A percentile compares a stretch with the other conserved stretches of the same genome.
Evolutionary conservation across 2,329 filamentous ascomycete genomes (phyloP).

Genomic region (Calonectria ilicicola): DNA sequence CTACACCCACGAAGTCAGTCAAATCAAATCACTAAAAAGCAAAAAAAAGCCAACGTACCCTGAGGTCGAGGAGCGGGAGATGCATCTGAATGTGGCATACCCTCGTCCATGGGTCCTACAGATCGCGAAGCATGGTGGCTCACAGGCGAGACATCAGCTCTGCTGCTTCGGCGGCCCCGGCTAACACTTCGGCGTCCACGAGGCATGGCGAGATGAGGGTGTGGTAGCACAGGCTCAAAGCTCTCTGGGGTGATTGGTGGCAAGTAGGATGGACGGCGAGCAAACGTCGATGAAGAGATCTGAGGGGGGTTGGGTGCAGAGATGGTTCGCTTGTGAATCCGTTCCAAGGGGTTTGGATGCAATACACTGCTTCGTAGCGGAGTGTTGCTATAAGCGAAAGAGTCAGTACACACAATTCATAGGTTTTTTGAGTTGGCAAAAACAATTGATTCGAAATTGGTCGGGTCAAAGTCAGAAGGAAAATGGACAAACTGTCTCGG

Average conservation of each 20-base stretch:
- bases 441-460: background rate
- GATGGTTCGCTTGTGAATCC: slow-evolving; percentile 60
- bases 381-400: background rate
- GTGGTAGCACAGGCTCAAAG: slow-evolving; percentile 30
- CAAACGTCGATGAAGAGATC: slow-evolving; percentile 30
- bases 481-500: no score
- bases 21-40: background rate
- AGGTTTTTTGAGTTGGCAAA: background rate
- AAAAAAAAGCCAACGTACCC: slow-evolving; percentile 17
- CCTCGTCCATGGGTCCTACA: slow-evolving; percentile 17
- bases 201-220: slow-evolving; percentile 28
- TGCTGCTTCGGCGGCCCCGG: slow-evolving; percentile 28
- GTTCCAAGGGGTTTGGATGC: slow-evolving; percentile 36
- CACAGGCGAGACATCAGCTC: slow-evolving; percentile 26
- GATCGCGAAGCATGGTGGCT: slow-evolving; percentile 24
- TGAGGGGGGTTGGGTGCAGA: slow-evolving; percentile 61
- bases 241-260: slow-evolving; percentile 31
- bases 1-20: slow-evolving; percentile 1
- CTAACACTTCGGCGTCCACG: slow-evolving; percentile 25
- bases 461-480: background rate
- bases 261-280: slow-evolving; percentile 34
- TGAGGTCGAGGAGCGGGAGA: slow-evolving; percentile 22
- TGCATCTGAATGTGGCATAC: slow-evolving; percentile 10
- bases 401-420: slow-evolving; percentile 8
- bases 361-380: slow-evolving; percentile 14